These are phyloP conservation scores for Mycena amicta DNA, from an alignment of 768 basidiomycete species.

Conservation along the genomic window DNA sequence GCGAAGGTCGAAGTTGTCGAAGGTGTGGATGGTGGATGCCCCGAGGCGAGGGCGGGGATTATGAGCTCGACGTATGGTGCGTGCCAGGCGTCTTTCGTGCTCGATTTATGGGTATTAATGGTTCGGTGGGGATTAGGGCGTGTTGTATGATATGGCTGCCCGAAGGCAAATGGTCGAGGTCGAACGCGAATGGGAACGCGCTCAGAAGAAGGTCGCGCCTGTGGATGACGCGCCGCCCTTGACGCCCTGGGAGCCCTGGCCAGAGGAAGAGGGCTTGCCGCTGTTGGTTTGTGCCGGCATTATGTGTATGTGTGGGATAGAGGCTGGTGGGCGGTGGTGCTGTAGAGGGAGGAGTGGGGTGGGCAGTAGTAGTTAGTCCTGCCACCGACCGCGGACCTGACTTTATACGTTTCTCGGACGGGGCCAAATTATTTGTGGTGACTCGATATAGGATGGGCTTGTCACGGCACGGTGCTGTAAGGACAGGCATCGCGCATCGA, in stretches of 20 bases:
- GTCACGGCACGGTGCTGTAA: neutral
- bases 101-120: neutral
- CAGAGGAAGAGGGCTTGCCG: slow-evolving; percentile 38
- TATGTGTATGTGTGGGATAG: neutral
- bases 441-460: neutral
- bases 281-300: slow-evolving; percentile 21
- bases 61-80: neutral
- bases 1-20: neutral
- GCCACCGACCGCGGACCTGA: neutral
- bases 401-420: neutral
- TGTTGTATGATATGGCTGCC: too few species aligned
- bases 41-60: neutral
- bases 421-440: neutral
- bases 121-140: neutral
- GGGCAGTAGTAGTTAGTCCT: neutral
- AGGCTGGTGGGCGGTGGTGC: neutral
- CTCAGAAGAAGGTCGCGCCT: slow-evolving; percentile 65
- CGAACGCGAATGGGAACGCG: too few species aligned
- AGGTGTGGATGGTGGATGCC: neutral
- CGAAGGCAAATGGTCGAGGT: too few species aligned
- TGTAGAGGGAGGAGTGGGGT: neutral
- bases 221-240: slow-evolving; percentile 51
- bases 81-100: neutral
- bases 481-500: neutral
- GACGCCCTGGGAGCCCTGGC: slow-evolving; percentile 43